Conservation (phyloP, 2,329 filamentous ascomycete species). For the Fusarium sp. region DNA sequence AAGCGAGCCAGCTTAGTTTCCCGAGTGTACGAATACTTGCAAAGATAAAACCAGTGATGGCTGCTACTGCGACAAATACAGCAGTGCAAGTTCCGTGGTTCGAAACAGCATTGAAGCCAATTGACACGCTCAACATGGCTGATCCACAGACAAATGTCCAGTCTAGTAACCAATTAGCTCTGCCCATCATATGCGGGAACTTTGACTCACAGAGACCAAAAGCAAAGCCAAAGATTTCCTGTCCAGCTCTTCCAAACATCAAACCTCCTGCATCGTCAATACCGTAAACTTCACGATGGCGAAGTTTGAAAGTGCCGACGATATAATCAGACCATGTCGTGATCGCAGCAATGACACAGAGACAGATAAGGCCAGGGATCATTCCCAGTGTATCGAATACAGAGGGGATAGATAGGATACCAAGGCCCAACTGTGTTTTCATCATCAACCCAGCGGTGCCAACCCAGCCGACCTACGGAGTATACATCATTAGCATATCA, state of each 20-base stretch:
- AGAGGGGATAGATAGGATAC: conserved; percentile 62
- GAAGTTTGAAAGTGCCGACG: conserved; percentile 63
- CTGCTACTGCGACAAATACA: conserved; percentile 55
- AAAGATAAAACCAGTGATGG: conserved; percentile 47
- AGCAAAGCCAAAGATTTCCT: conserved; percentile 56
- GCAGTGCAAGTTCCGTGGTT: conserved; percentile 56
- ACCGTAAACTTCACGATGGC: conserved; percentile 64
- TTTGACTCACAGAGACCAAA: conserved; percentile 53
- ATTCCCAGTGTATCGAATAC: conserved; percentile 61
- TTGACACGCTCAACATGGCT: conserved; percentile 51
- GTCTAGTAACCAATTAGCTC: not conserved
- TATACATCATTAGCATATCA: not conserved
- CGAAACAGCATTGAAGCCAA: conserved; percentile 56
- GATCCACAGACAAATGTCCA: conserved; percentile 26
- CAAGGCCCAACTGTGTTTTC: conserved; percentile 61
- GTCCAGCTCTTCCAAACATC: conserved; percentile 61
- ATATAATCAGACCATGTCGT: conserved; percentile 64
- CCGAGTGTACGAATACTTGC: conserved; percentile 52
- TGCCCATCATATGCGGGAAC: too few species aligned
- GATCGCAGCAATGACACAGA: conserved; percentile 58
- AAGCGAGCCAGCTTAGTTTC: conserved; percentile 52
- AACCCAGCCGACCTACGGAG: conserved; percentile 59
- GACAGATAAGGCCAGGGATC: conserved; percentile 61
- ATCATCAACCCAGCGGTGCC: conserved; percentile 61
- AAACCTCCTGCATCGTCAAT: conserved; percentile 65